Evolutionary conservation across 2,329 filamentous ascomycete genomes (phyloP), one percentile per base, ranked within the genome.

Genomic region (Onygenales sp.): DNA sequence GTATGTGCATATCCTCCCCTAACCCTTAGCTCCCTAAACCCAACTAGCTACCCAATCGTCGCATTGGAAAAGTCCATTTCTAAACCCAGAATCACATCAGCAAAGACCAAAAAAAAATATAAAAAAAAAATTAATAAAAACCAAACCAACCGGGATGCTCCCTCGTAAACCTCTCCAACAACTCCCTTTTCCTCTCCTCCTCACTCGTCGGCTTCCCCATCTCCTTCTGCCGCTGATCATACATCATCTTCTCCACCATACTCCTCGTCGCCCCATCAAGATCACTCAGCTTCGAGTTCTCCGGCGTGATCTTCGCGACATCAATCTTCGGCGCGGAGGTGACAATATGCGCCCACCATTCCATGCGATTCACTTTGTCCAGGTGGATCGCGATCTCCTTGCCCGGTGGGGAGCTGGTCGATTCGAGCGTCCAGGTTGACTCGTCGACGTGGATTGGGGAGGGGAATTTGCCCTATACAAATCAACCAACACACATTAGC

Each of bases 201-300:
- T 97, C 93, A 60, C 89, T 95, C 10, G 86, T 90, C 46, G 90
- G 89, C 71, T 86, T 80, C 4, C 93, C 93, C 71, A 81, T 77
- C 76, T 97, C 91, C 82, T 98, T 98, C 76, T 97, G 91, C 61
- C 87, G 80, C 78, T 98, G 93, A 75, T 98, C 93, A 65, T 81
- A 98, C 93, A 98, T 98, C 93, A 98, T 98, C 82, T 98, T 98
- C 83, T 98, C 93, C 44, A 98, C 93, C 92, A 98, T 97, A 55
- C 84, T 82, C 59, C 93, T 82, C 52, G 93, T 98, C 78, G 95
- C 87, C 57, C 93, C 93, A 67, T 97, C 92, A 61, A 98, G 77
- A 70, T 98, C 93, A 54, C 87, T 85, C 65, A 98, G 78, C 71
- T 90, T 95, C 67, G 86, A 91, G 68, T 86, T 91, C 74, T 97